A percentile compares a stretch with the other conserved stretches of the same genome.
Evolutionary conservation across 805 yeast genomes (phyloP).

Genomic region (Sugiyamaella floridensis): DNA sequence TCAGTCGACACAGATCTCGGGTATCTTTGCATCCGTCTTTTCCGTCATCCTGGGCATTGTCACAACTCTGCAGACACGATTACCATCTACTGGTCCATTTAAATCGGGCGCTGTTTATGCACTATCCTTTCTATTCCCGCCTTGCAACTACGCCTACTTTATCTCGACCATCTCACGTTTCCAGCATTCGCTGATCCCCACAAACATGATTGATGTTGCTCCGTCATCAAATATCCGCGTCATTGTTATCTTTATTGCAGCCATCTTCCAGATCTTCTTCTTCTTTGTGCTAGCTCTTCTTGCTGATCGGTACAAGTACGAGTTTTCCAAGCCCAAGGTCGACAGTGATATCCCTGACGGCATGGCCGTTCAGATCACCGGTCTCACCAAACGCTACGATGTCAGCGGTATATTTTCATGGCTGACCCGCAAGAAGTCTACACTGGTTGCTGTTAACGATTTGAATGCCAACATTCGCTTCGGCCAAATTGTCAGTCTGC

Average conservation of each 20-base stretch:
- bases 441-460: conserved; percentile 28
- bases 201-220: conserved; percentile 23
- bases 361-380: conserved; percentile 20
- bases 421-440: conserved; percentile 2
- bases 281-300: conserved; percentile 24
- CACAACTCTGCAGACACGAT: conserved; percentile 27
- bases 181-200: conserved; percentile 22
- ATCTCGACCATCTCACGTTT: conserved; percentile 27
- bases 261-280: conserved; percentile 28
- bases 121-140: conserved; percentile 30
- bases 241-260: conserved; percentile 28
- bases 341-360: conserved; percentile 6
- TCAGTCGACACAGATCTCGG: conserved; percentile 29
- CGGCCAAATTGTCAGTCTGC: conserved; percentile 31
- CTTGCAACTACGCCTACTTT: conserved; percentile 31
- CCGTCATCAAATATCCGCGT: conserved; percentile 23
- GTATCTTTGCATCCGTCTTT: conserved; percentile 29
- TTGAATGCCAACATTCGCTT: conserved; percentile 22
- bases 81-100: conserved; percentile 21
- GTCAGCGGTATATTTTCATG: conserved; percentile 5
- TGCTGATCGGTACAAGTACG: conserved; percentile 24
- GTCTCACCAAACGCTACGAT: conserved; percentile 24
- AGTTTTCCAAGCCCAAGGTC: conserved; percentile 17
- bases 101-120: conserved; percentile 24
- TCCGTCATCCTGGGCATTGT: conserved; percentile 28